These are phyloP conservation scores for Lasiodiplodia theobromae DNA, from an alignment of 2,329 filamentous ascomycete species.

Conservation along the genomic window DNA sequence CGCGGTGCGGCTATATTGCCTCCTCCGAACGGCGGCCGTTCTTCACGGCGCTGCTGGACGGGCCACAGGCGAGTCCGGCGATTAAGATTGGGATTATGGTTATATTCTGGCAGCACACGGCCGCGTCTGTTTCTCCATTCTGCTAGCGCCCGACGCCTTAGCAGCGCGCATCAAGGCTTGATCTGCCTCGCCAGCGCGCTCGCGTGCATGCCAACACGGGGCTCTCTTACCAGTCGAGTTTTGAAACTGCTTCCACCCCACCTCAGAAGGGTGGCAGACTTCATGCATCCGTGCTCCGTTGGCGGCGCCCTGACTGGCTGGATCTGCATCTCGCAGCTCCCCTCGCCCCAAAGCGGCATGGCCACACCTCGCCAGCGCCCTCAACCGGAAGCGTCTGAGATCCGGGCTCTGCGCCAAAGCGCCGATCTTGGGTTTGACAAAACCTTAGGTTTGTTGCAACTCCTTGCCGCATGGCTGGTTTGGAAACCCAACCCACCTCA, in stretches of 20 bases:
- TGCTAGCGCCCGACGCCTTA: conserved; percentile 28
- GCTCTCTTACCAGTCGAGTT: conserved; percentile 39
- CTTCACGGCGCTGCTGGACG: conserved; percentile 9
- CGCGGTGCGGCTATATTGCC: neutral
- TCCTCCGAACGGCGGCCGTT: neutral
- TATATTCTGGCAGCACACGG: conserved; percentile 20
- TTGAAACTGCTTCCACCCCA: conserved; percentile 47
- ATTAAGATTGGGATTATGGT: conserved; percentile 29
- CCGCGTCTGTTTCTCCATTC: conserved; percentile 26
- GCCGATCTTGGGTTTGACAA: conserved; percentile 31
- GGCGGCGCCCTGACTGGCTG: conserved; percentile 7
- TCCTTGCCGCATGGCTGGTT: conserved; percentile 45
- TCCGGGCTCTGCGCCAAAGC: conserved; percentile 13
- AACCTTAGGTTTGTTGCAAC: conserved; percentile 30
- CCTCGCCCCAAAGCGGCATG: conserved; percentile 14
- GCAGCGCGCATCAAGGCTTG: conserved; percentile 27
- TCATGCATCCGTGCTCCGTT: conserved; percentile 17
- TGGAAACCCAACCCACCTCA: conserved; percentile 52
- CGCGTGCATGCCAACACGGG: conserved; percentile 25
- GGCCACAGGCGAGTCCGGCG: conserved; percentile 1
- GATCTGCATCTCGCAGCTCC: conserved; percentile 22
- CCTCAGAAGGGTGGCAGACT: conserved; percentile 38
- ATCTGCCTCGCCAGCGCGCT: conserved; percentile 13
- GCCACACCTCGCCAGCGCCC: conserved; percentile 18
- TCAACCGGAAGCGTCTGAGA: conserved; percentile 26